Base-by-base conservation (phyloP, 805 yeast species). In the Candida germanica region DNA sequence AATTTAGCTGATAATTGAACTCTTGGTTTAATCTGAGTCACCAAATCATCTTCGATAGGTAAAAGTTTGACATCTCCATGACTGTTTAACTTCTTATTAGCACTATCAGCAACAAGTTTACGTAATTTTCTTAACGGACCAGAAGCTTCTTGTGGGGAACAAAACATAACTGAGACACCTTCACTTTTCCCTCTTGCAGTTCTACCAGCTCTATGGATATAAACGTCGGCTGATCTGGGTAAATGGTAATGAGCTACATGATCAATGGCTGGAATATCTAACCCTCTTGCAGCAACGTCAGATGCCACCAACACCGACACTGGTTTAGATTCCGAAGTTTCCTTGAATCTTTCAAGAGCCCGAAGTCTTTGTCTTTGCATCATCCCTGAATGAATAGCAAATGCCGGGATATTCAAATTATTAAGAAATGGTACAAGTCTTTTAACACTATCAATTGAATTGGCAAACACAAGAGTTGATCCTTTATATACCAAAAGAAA, bases 261-360 rank as follows among this genome's bases (percentile, higher is more conserved):
- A 49, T 88, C 82, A 34, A 93, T 89, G 31, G 75, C 76, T 2
- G 95, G 83, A 36, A 93, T 87, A 69, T 93, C 98, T 41, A 93
- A 72, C 41, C 98, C 98, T 69, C 98, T 78, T 3, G 98, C 98
- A 2, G 98, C 98, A 30, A 93, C 98, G 61, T 93, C 98, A 3
- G 98, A 87, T 1, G 97, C 96, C 35, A 93, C 75, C 37, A 93
- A 67, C 3, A 89, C 89, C 0, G 85, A 69, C 3, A 79, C 65
- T 33, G 75, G 73, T 31, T 69, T 61, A 5, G 64, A 59, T 18
- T 49, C 48, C 29, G 75, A 69, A 13, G 79, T 71, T 31, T 66
- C 72, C 46, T 73, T 77, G 68, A 88, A 91, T 43, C 82, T 74
- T 61, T 93, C 98, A 50, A 93, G 65, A 3, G 91, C 77, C 48